These are phyloP conservation scores for Phialophora expanda DNA, from an alignment of 2,329 filamentous ascomycete species.

Conservation along the genomic window DNA sequence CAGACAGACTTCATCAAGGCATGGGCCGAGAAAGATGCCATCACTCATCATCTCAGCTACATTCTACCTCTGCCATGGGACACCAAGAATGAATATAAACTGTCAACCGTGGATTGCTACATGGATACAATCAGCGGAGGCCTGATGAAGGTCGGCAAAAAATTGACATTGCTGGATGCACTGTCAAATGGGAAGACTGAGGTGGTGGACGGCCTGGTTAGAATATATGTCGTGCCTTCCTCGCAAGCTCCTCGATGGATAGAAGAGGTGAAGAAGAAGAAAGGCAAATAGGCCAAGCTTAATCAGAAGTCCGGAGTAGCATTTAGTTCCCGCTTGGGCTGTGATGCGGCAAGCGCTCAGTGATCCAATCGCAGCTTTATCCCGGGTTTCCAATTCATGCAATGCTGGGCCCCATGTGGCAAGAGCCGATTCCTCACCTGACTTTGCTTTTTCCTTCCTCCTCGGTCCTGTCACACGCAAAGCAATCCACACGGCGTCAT, in stretches of 20 bases:
- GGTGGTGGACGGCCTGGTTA: slow-evolving; percentile 83
- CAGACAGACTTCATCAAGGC: slow-evolving; percentile 91
- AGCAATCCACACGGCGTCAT: neutral
- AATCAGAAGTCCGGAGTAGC: too few relatives aligned
- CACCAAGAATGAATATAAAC: slow-evolving; percentile 66
- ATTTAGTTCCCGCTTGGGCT: too few relatives aligned
- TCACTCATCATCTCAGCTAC: slow-evolving; percentile 80
- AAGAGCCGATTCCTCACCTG: neutral
- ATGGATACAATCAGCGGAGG: slow-evolving; percentile 82
- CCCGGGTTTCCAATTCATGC: neutral
- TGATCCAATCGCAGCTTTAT: slow-evolving; percentile 4
- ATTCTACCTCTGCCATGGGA: slow-evolving; percentile 93
- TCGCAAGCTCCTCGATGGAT: slow-evolving; percentile 75
- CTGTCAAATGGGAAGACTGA: slow-evolving; percentile 78
- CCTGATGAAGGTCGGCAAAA: slow-evolving; percentile 87
- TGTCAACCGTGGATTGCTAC: slow-evolving; percentile 77
- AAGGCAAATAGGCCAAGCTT: slow-evolving; percentile 42
- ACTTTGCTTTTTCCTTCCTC: neutral
- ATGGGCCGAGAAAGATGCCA: slow-evolving; percentile 75
- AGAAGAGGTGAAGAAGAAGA: slow-evolving; percentile 79
- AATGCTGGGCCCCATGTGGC: neutral
- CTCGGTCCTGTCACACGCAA: slow-evolving; percentile 2
- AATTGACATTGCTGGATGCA: slow-evolving; percentile 75
- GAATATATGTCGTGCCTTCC: slow-evolving; percentile 80
- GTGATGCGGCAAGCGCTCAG: neutral